Conservation (phyloP, 345 rosid species). For the Hypericum perforatum region DNA sequence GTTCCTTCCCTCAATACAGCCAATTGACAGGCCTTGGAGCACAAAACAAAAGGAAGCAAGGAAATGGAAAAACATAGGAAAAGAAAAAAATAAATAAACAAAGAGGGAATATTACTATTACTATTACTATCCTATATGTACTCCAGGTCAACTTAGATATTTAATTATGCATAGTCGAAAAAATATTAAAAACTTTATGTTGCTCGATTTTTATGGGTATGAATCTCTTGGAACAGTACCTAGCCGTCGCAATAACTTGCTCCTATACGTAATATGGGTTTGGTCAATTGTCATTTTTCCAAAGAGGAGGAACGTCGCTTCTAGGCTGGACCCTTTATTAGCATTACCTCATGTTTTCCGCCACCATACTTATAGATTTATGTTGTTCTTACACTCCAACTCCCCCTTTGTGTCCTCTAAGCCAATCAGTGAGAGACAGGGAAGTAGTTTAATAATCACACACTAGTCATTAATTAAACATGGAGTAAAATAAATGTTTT, state of each 20-base stretch:
- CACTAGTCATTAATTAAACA: no score
- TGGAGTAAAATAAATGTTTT: no score
- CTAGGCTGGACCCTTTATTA: conserved; percentile 13
- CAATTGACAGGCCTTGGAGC: conserved; percentile 15
- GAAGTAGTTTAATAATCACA: no score
- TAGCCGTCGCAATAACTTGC: conserved; percentile 6
- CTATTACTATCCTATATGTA: background rate
- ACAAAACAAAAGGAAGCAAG: conserved; percentile 8
- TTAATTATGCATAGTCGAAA: background rate
- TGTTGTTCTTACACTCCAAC: conserved; percentile 14
- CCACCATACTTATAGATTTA: background rate
- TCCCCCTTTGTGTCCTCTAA: background rate
- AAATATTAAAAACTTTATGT: no score
- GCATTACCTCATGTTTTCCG: no score
- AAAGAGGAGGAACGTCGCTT: conserved; percentile 31
- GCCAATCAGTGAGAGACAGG: no score
- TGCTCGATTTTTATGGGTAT: conserved; percentile 16
- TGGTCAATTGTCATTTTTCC: conserved; percentile 29
- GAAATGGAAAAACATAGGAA: background rate
- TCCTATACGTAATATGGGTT: conserved; percentile 23
- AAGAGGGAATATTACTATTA: background rate
- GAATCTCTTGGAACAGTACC: conserved; percentile 6
- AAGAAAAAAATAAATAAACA: background rate
- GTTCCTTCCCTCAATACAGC: conserved; percentile 18
- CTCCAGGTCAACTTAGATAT: conserved; percentile 21